Evolutionary conservation across 2,329 filamentous ascomycete genomes (phyloP).

Genomic region (Tolypocladium paradoxum): DNA sequence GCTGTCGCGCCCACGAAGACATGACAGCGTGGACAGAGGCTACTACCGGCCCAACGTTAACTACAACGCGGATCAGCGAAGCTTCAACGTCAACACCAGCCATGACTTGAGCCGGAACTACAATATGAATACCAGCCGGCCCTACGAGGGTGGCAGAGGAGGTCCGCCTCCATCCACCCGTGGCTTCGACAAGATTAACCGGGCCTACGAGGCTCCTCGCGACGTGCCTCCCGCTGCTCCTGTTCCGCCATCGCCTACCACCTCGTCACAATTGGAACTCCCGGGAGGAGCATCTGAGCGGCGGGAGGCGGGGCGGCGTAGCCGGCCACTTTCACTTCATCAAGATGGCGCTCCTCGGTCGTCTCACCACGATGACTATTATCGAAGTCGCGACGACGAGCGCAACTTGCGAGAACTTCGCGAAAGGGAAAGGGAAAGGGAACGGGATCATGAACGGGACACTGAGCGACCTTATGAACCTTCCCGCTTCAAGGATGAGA

Average conservation of each 20-base stretch:
- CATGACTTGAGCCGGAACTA: slow-evolving; percentile 33
- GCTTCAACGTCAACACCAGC: slow-evolving; percentile 35
- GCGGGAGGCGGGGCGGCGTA: slow-evolving; percentile 13
- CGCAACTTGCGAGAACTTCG: slow-evolving; percentile 29
- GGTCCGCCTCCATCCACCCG: slow-evolving; percentile 59
- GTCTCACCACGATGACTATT: slow-evolving; percentile 35
- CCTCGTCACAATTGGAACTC: slow-evolving; percentile 10
- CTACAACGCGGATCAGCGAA: slow-evolving; percentile 33
- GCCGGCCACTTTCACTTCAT: slow-evolving; percentile 40
- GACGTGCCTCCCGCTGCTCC: slow-evolving; percentile 32
- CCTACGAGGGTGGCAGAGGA: slow-evolving; percentile 26
- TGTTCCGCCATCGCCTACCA: slow-evolving; percentile 23
- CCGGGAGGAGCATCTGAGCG: slow-evolving; percentile 5
- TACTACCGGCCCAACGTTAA: slow-evolving; percentile 47
- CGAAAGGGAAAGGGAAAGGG: slow-evolving; percentile 28
- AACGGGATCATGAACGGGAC: too few relatives aligned
- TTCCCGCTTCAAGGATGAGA: slow-evolving; percentile 33
- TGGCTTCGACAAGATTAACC: slow-evolving; percentile 59
- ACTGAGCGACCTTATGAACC: slow-evolving; percentile 16
- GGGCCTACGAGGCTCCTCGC: slow-evolving; percentile 35
- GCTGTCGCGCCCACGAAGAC: slow-evolving; percentile 29
- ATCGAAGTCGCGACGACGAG: slow-evolving; percentile 38
- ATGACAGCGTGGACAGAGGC: slow-evolving; percentile 43
- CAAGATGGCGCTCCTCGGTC: slow-evolving; percentile 36
- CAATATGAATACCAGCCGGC: slow-evolving; percentile 21